Base-by-base conservation (phyloP, 768 basidiomycete species). In the Favolaschia claudopus region DNA sequence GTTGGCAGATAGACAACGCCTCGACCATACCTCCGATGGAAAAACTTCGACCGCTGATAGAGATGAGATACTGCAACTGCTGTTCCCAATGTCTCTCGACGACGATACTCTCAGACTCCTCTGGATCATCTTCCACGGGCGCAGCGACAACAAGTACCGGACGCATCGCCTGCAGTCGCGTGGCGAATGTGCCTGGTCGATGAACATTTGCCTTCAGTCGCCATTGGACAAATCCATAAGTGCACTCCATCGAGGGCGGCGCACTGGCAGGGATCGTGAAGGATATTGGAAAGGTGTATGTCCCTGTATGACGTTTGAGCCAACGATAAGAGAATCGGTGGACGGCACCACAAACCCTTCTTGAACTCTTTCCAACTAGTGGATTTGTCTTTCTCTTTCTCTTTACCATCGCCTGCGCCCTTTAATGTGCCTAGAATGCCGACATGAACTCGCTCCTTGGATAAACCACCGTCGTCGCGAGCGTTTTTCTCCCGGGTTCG, bases 271-370 rank as follows among this genome's bases (percentile, higher is more conserved):
- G 93, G 53, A 99, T 88, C 17, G 88, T 80, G 72, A 98, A 95
- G 14, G 92, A 92, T 67, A 99, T 91, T 3, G 96, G 96, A 74
- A 94, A 99, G 17, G 90, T 93, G 71, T 99, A 98, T 6, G 87
- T 91, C 19, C 95, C 95, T 92, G 65, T 56, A 49, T 31, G n/a
- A 32, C 28, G 37, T 39, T n/a, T n/a, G n/a, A 52, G 44, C 27
- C 24, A 27, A 37, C 15, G 20, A 8, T 34, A 10, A 6, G 49
- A 25, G 48, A 24, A 46, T n/a, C n/a, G n/a, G n/a, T n/a, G n/a
- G 25, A 50, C 31, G 38, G 34, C 24, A 20, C 42, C 27, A 72
- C 78, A 34, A 51, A 91, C 95, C 95, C 77, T 91, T 88, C 66
- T 88, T 86, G 72, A 96, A 96, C 72, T 96, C 89, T 69, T 89